phyloP scores from a whole-genome alignment of 805 yeast genomes.

The Candida sithepensis region DNA sequence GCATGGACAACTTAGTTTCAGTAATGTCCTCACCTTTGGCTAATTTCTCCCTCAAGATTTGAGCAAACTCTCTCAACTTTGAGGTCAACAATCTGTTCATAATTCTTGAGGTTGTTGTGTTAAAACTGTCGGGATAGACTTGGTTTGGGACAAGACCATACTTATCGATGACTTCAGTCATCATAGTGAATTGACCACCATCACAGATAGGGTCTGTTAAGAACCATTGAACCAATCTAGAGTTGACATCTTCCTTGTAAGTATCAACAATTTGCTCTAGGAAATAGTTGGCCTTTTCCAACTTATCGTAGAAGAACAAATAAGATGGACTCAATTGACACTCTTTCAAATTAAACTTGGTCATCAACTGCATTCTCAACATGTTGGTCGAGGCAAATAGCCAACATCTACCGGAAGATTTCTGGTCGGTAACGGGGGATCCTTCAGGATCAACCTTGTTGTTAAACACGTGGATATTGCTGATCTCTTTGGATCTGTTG shows the following conservation, averaged over 20 bases:
- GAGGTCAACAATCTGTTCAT: slow-evolving; percentile 64
- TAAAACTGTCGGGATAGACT: slow-evolving; percentile 63
- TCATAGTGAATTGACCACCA: slow-evolving; percentile 90
- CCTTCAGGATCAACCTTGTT: slow-evolving; percentile 46
- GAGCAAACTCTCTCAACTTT: slow-evolving; percentile 76
- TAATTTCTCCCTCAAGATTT: slow-evolving; percentile 50
- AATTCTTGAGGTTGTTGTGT: slow-evolving; percentile 46
- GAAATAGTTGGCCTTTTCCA: slow-evolving; percentile 80
- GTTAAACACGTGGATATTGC: slow-evolving; percentile 38
- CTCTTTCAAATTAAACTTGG: slow-evolving; percentile 57
- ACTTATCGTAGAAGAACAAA: slow-evolving; percentile 79
- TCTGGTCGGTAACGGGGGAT: slow-evolving; percentile 69
- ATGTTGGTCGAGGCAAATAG: slow-evolving; percentile 79
- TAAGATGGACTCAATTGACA: slow-evolving; percentile 78
- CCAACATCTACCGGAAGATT: slow-evolving; percentile 83
- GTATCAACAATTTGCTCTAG: slow-evolving; percentile 75
- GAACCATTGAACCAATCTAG: slow-evolving; percentile 65
- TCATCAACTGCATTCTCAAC: slow-evolving; percentile 59
- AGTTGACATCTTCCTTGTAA: slow-evolving; percentile 58
- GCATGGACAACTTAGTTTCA: slow-evolving; percentile 35
- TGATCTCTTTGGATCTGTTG: slow-evolving; percentile 30
- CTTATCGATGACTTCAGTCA: slow-evolving; percentile 69
- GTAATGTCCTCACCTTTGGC: slow-evolving; percentile 40
- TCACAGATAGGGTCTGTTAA: slow-evolving; percentile 67
- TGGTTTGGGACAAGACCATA: slow-evolving; percentile 79